Conservation (phyloP, 2,329 filamentous ascomycete genomes). For the Pseudogymnoascus pannorum region DNA sequence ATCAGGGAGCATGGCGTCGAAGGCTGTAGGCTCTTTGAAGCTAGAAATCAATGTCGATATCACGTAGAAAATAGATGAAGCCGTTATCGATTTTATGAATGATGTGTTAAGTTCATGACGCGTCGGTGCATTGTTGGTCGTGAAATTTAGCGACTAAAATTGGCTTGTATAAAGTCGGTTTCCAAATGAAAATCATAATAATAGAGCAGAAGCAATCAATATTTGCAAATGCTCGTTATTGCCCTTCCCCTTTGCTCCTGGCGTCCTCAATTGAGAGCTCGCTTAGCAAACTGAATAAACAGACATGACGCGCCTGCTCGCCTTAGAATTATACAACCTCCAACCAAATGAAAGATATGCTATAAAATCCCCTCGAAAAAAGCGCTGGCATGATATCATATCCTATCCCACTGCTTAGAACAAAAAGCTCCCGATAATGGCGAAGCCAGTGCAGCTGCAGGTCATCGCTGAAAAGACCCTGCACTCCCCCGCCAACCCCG, state of each 20-base stretch:
- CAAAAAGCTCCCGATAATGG: background rate
- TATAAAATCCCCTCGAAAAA: background rate
- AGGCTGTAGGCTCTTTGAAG: slow-evolving; percentile 9
- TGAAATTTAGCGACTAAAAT: background rate
- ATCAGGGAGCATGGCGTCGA: slow-evolving; percentile 10
- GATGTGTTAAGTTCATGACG: background rate
- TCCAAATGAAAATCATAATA: background rate
- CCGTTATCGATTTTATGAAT: slow-evolving; percentile 8
- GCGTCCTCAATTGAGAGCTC: background rate
- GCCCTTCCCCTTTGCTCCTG: background rate
- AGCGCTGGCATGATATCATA: background rate
- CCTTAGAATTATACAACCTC: background rate
- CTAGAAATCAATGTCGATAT: slow-evolving; percentile 9
- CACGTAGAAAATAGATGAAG: slow-evolving; percentile 8
- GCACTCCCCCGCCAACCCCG: slow-evolving; percentile 45
- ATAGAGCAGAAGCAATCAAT: background rate
- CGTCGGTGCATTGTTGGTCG: background rate
- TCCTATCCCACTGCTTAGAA: background rate
- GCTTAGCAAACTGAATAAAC: slow-evolving; percentile 9
- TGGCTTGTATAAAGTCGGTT: background rate
- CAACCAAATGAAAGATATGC: background rate
- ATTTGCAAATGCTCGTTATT: background rate
- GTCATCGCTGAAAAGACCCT: slow-evolving; percentile 52
- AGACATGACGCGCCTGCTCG: slow-evolving; percentile 1
- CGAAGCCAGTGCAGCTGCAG: slow-evolving; percentile 31